Evolutionary conservation across 768 basidiomycete genomes (phyloP).

Genomic region (Melanogaster broomeanus): DNA sequence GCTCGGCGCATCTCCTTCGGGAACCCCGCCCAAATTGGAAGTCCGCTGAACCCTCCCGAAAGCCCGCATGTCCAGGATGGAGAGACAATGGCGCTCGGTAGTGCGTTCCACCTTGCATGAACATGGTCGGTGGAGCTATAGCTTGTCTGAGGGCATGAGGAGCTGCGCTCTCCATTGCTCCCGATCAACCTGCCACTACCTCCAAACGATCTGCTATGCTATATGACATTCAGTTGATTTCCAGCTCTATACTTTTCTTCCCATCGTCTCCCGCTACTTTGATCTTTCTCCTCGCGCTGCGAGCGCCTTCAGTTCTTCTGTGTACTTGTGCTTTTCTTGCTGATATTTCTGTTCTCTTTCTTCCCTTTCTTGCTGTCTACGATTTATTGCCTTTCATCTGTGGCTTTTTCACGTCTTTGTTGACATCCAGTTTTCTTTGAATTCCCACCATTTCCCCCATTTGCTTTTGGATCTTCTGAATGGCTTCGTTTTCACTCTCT

Average conservation of each 20-base stretch:
- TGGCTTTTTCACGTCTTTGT: neutral
- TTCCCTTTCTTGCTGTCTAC: slow-evolving; percentile 2
- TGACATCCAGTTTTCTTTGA: neutral
- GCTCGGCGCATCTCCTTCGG: slow-evolving; percentile 71
- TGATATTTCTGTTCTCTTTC: slow-evolving; percentile 1
- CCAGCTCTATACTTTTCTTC: neutral
- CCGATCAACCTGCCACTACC: neutral
- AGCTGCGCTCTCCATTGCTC: slow-evolving; percentile 2
- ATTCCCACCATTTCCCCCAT: neutral
- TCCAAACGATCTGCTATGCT: slow-evolving; percentile 9
- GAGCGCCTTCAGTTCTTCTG: neutral
- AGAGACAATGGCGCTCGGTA: slow-evolving; percentile 51
- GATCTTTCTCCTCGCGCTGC: neutral
- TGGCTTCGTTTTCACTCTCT: neutral
- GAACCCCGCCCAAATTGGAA: slow-evolving; percentile 36
- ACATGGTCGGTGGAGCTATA: neutral
- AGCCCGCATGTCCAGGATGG: slow-evolving; percentile 26
- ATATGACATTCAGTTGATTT: slow-evolving; percentile 1
- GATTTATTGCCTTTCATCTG: neutral
- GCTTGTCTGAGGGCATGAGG: neutral
- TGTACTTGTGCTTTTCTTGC: neutral
- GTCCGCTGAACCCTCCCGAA: slow-evolving; percentile 39
- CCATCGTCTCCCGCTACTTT: neutral
- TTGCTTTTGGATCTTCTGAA: slow-evolving; percentile 1
- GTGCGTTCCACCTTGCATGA: slow-evolving; percentile 71